Conservation (phyloP, 371 early-diverging fungal species). For the Mucor velutinosus region DNA sequence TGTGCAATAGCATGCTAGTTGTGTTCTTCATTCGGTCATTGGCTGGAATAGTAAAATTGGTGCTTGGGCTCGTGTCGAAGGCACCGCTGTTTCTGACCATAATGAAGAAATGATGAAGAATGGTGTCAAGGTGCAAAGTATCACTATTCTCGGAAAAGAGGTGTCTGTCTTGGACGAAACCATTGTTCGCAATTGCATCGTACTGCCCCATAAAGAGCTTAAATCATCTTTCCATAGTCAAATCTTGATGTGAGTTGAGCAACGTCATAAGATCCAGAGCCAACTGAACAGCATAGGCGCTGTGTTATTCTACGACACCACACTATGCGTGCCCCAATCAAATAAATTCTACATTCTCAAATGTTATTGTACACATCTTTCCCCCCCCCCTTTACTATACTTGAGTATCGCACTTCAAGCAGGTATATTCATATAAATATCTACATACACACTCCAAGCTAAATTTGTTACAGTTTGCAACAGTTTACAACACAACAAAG, state of each 20-base stretch:
- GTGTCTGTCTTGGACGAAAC: slow-evolving; percentile 91
- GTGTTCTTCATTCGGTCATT: slow-evolving; percentile 90
- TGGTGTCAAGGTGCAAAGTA: slow-evolving; percentile 90
- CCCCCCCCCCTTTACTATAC: slow-evolving; percentile 60
- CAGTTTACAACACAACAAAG: not conserved
- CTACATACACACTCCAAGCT: not conserved
- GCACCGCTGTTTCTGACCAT: slow-evolving; percentile 70
- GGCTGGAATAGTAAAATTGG: slow-evolving; percentile 97
- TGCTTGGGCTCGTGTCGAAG: slow-evolving; percentile 93
- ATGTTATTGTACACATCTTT: slow-evolving; percentile 41
- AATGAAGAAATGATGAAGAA: slow-evolving; percentile 73
- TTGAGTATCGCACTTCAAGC: slow-evolving; percentile 33
- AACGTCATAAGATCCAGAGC: not conserved
- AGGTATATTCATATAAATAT: not conserved
- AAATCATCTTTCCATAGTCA: slow-evolving; percentile 89
- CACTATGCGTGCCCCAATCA: not conserved
- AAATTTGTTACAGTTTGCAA: not conserved
- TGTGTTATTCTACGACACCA: not conserved
- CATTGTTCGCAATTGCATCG: slow-evolving; percentile 94
- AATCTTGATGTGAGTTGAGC: slow-evolving; percentile 82
- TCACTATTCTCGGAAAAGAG: slow-evolving; percentile 87
- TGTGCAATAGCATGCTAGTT: slow-evolving; percentile 53
- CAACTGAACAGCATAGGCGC: not conserved
- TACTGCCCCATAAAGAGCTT: slow-evolving; percentile 96
- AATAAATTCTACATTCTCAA: slow-evolving; percentile 36